These are phyloP conservation scores for Xylariaceae sp. DNA, from an alignment of 2,329 filamentous ascomycete species.

Conservation along the genomic window DNA sequence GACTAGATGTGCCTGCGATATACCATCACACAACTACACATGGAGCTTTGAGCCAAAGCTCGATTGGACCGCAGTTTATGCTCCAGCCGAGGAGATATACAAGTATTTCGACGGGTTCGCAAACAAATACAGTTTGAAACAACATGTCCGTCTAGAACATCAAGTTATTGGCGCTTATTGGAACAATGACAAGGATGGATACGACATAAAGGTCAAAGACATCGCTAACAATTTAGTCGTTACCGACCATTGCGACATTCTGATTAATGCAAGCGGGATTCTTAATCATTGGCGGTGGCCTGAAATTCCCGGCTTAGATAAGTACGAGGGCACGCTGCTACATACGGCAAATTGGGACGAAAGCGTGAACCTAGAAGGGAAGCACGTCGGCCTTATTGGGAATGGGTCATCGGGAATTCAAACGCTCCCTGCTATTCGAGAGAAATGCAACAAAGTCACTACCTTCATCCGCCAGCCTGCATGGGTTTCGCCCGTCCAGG, in stretches of 20 bases:
- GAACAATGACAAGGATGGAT: constrained; percentile 34
- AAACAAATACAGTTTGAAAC: constrained; percentile 17
- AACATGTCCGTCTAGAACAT: constrained; percentile 22
- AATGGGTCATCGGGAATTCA: constrained; percentile 44
- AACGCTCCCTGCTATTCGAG: constrained; percentile 41
- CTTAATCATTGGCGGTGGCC: constrained; percentile 41
- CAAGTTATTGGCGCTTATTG: constrained; percentile 20
- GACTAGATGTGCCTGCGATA: constrained; percentile 53
- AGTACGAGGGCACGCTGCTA: constrained; percentile 41
- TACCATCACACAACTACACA: constrained; percentile 59
- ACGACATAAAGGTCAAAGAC: constrained; percentile 29
- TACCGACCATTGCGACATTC: constrained; percentile 30
- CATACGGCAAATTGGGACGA: constrained; percentile 44
- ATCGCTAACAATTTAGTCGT: constrained; percentile 7
- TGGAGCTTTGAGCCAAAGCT: constrained; percentile 56
- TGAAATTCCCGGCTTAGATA: constrained; percentile 39
- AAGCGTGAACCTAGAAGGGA: constrained; percentile 33
- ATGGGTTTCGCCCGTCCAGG: constrained; percentile 51
- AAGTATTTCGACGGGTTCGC: constrained; percentile 25
- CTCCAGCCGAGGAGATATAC: constrained; percentile 41
- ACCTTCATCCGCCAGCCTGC: constrained; percentile 48
- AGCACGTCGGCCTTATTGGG: constrained; percentile 42
- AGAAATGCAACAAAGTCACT: constrained; percentile 17
- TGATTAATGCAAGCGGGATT: constrained; percentile 45
- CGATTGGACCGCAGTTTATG: constrained; percentile 51